These are phyloP conservation scores for Camellia oleifera DNA, from an alignment of 179 eudicot genomes.

Conservation along the genomic window DNA sequence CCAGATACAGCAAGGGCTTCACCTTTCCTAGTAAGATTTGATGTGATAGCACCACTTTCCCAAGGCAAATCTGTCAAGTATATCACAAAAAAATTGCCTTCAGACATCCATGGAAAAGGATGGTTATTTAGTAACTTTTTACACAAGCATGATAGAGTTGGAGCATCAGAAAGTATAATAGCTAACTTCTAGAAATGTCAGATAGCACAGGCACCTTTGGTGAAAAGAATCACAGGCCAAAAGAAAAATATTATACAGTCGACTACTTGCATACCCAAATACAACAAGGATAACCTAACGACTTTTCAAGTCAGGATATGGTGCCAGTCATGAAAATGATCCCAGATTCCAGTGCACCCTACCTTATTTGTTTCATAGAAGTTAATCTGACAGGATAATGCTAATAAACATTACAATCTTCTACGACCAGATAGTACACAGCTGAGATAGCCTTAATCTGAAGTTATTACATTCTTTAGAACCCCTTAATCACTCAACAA, in stretches of 20 bases:
- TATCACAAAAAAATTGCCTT: slow-evolving; percentile 8
- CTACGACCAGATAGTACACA: background rate
- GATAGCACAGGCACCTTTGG: background rate
- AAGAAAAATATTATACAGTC: background rate
- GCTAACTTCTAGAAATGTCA: background rate
- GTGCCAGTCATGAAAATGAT: background rate
- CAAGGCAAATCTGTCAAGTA: slow-evolving; percentile 59
- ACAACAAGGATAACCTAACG: background rate
- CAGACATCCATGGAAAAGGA: background rate
- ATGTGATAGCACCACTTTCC: slow-evolving; percentile 56
- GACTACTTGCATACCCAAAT: background rate
- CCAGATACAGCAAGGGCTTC: slow-evolving; percentile 96
- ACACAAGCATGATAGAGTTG: background rate
- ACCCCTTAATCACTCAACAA: too few species aligned
- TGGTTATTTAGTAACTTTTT: background rate
- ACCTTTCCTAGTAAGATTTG: slow-evolving; percentile 76
- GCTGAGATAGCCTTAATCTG: background rate
- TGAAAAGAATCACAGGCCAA: background rate
- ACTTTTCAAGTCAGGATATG: background rate
- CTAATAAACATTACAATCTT: slow-evolving; percentile 2
- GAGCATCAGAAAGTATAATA: background rate
- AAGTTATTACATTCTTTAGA: too few species aligned
- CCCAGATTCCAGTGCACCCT: background rate
- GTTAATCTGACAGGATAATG: background rate
- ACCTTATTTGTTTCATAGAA: background rate